phyloP scores from a whole-genome alignment of 148 eudicot species.

The Vaccinium darrowii region DNA sequence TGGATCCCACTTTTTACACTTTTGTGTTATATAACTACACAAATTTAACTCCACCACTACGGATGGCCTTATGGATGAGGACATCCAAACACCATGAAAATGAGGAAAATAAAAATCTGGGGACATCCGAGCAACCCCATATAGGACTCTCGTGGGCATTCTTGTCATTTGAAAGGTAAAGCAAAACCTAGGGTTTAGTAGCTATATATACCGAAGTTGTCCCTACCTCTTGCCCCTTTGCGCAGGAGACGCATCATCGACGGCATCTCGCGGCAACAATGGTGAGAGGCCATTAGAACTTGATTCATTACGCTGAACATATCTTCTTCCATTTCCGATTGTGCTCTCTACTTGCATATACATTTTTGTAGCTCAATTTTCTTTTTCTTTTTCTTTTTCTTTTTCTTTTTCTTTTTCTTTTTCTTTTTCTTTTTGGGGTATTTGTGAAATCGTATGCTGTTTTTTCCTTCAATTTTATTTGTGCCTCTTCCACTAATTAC shows the following conservation, averaged over 20 bases:
- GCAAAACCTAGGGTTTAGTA: slow-evolving; percentile 6
- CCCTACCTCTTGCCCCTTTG: not conserved
- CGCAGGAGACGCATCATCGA: not conserved
- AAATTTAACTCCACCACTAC: too few relatives aligned
- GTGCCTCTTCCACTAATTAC: not conserved
- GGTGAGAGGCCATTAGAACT: not conserved
- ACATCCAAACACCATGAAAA: too few relatives aligned
- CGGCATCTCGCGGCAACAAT: not conserved
- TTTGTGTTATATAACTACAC: too few relatives aligned
- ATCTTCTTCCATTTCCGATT: not conserved
- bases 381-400: too few relatives aligned
- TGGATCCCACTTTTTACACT: too few relatives aligned
- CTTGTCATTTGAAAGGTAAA: not conserved
- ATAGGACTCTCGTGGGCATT: not conserved
- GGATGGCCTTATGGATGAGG: too few relatives aligned
- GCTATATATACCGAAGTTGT: not conserved
- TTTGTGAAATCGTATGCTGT: too few relatives aligned
- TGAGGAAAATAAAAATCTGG: too few relatives aligned
- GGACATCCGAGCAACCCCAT: too few relatives aligned
- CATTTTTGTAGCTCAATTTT: not conserved
- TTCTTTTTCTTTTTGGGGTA: too few relatives aligned
- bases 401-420: too few relatives aligned
- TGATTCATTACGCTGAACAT: too few relatives aligned
- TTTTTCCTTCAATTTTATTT: not conserved
- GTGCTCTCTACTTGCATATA: not conserved